Base-by-base conservation (phyloP, 805 yeast species). In the Wickerhamiella bombiphila region DNA sequence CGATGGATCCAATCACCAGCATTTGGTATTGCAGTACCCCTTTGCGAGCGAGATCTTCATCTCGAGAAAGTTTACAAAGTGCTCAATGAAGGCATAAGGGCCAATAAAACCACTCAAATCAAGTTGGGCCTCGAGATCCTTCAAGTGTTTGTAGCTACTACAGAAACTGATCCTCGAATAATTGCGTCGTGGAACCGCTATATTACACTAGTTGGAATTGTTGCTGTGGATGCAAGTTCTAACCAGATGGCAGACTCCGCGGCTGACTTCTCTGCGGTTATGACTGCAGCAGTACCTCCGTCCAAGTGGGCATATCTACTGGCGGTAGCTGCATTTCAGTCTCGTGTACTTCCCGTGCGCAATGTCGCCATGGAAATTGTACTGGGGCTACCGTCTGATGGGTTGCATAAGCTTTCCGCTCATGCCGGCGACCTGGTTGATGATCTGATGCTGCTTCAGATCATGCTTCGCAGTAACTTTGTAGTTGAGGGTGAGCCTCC, bases 241-340 rank as follows among this genome's bases (percentile, higher is more conserved):
- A 85, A 86, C 48, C 95, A 86, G 56, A 74, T 86, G 0, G 75
- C 76, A 47, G 94, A 82, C 9, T 88, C 91, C 0, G 57, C 68
- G 1, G 58, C 59, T 5, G 93, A 81, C 48, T 69, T 85, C 32
- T 53, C 72, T 1, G 59, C 58, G 1, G 54, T 80, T 11, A 62
- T 81, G 18, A 51, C 64, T 0, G 93, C 86, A 77, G 80, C 0
- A 61, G 80, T 41, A 65, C 78, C 3, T 58, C 85, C n/a, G 60
- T 83, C 7, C 69, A 82, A 3, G 77, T 82, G 13, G 94, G 93
- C 0, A 22, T 41, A 1, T 66, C 81, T 46, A 73, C 77, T 73
- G 94, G 81, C 41, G 68, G 82, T 5, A 82, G 85, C 1, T 63
- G 86, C 41, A 74, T 71, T 46, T 74, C 26, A 24, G 13, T 24